phyloP scores from a whole-genome alignment of 768 basidiomycete species.

The Gloeophyllum trabeum region DNA sequence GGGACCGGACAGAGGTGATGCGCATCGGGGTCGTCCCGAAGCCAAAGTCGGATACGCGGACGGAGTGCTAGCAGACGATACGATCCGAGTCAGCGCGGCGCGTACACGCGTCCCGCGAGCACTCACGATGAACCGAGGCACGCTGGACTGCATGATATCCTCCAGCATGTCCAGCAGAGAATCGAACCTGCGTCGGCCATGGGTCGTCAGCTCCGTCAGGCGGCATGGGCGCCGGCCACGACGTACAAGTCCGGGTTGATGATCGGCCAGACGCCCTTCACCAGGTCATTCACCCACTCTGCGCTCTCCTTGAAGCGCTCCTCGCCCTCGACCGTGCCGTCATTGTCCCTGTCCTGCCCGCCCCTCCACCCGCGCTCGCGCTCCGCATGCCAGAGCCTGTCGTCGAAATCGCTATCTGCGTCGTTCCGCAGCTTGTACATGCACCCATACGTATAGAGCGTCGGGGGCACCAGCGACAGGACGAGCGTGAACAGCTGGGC shows the following conservation, averaged over 20 bases:
- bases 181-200: slow-evolving; percentile 21
- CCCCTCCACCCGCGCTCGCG: slow-evolving; percentile 18
- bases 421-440: slow-evolving; percentile 14
- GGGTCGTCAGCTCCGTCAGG: background rate
- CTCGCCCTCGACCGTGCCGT: slow-evolving; percentile 14
- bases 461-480: slow-evolving; percentile 11
- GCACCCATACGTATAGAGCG: slow-evolving; percentile 11
- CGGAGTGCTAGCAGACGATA: slow-evolving; percentile 26
- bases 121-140: slow-evolving; percentile 30
- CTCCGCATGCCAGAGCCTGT: slow-evolving; percentile 20
- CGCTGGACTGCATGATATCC: slow-evolving; percentile 42
- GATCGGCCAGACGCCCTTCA: slow-evolving; percentile 59
- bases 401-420: slow-evolving; percentile 15
- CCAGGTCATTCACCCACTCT: slow-evolving; percentile 61
- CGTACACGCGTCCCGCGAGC: background rate
- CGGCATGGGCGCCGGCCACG: background rate
- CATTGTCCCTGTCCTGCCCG: slow-evolving; percentile 15
- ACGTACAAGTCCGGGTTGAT: slow-evolving; percentile 49
- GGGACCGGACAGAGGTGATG: slow-evolving; percentile 55
- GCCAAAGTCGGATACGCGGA: slow-evolving; percentile 63
- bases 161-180: slow-evolving; percentile 52
- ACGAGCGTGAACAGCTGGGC: slow-evolving; percentile 1
- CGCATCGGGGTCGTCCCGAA: slow-evolving; percentile 59
- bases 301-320: slow-evolving; percentile 23
- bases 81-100: background rate